Evolutionary conservation across 306 rosid species (phyloP), one percentile per base, ranked within the genome.

Genomic region (Begonia fuchsioides): DNA sequence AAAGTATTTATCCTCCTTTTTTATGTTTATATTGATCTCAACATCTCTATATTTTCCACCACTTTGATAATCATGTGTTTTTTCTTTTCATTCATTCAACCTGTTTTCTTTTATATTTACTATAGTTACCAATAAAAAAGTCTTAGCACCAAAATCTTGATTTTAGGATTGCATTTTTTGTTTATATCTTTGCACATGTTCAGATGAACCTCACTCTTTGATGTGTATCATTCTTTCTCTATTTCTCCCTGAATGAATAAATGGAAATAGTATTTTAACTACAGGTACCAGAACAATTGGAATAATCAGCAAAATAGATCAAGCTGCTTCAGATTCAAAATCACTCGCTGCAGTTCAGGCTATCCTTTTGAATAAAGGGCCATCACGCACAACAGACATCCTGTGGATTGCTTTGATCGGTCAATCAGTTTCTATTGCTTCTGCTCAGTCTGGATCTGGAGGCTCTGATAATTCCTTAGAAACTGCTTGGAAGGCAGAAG

Each of bases 401-500:
- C 94, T 85, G 18, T 90, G 98, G 98, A 72, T 90, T 75, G 98
- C 98, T 51, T 59, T 90, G 61, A 90, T 81, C 9, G 97, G 97
- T 20, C 97, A 90, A 56, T 84, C 95, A 15, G 97, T 90, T 73
- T 53, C 98, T 49, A 81, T 90, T 53, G 98, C 95, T 46, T 72
- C 98, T 1, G 68, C 95, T 15, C 95, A 84, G 68, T 85, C 98
- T 69, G 98, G 94, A 53, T 81, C 95, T 49, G 51, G 79, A 64
- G 87, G 92, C 48, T 81, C 95, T 38, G 98, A 90, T 43, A 85
- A 38, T 73, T 90, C 98, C 19, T 60, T 90, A 65, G 98, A 90
- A 82, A 85, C 94, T 67, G 98, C 98, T 3, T 90, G 98, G 98
- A 85, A 62, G 65, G 98, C 98, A 51, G 98, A 90, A 73, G 79